phyloP scores from a whole-genome alignment of 441 rosid species.

The Populus hybrid region DNA sequence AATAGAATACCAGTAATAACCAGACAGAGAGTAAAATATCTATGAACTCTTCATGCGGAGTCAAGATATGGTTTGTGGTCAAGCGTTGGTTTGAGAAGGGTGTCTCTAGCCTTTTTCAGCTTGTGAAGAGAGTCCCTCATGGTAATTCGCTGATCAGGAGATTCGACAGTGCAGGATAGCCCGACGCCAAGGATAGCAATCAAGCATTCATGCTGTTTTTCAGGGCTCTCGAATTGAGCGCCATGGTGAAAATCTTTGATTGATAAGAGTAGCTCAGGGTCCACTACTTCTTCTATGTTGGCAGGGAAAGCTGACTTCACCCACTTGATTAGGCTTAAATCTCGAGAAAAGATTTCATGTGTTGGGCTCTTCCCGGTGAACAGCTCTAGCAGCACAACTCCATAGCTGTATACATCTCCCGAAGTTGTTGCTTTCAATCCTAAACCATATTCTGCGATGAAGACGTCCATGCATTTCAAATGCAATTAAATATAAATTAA shows the following conservation, averaged over 20 bases:
- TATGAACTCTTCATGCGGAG: background rate
- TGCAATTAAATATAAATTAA: background rate
- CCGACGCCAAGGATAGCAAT: slow-evolving; percentile 37
- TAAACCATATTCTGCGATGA: slow-evolving; percentile 47
- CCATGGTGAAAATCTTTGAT: background rate
- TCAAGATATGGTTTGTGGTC: background rate
- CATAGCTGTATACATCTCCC: slow-evolving; percentile 55
- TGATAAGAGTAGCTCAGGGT: slow-evolving; percentile 29
- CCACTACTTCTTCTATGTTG: slow-evolving; percentile 21
- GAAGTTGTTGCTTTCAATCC: slow-evolving; percentile 41
- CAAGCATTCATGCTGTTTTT: slow-evolving; percentile 28
- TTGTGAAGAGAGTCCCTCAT: slow-evolving; percentile 37
- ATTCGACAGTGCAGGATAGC: slow-evolving; percentile 30
- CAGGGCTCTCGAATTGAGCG: background rate
- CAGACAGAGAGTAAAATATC: background rate
- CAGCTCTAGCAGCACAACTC: slow-evolving; percentile 47
- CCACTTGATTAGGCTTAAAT: slow-evolving; percentile 33
- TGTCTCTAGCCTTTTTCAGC: slow-evolving; percentile 23
- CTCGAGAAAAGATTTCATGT: slow-evolving; percentile 31
- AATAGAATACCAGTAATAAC: too few relatives aligned
- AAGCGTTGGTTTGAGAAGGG: slow-evolving; percentile 6
- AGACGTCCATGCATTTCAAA: too few relatives aligned
- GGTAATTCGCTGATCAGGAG: slow-evolving; percentile 37
- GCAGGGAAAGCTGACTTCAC: slow-evolving; percentile 28
- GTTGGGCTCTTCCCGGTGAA: slow-evolving; percentile 50